These are phyloP conservation scores for Pholiota adiposa DNA, from an alignment of 1,284 basidiomycete species.

Conservation along the genomic window DNA sequence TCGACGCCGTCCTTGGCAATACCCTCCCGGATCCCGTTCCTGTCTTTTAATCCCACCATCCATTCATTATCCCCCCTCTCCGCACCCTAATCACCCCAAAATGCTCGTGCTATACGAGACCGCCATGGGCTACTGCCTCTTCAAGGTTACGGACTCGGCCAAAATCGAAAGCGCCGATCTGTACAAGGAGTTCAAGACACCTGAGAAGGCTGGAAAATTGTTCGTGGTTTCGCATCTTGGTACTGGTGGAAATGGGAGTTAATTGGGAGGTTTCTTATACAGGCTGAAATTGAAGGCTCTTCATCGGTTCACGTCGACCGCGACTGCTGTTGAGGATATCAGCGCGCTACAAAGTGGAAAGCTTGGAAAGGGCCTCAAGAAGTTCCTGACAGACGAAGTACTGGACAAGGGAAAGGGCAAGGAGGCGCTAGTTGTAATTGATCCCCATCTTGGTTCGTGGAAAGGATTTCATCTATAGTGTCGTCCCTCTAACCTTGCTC, in stretches of 20 bases:
- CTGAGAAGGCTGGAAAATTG: constrained; percentile 92
- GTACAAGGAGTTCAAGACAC: constrained; percentile 91
- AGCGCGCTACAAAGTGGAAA: constrained; percentile 93
- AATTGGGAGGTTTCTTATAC: constrained; percentile 8
- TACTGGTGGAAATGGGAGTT: background rate
- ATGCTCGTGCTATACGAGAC: constrained; percentile 90
- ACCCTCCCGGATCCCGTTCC: constrained; percentile 15
- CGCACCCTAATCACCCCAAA: constrained; percentile 29
- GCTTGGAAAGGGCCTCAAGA: constrained; percentile 90
- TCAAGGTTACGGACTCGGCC: constrained; percentile 92
- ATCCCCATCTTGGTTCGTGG: constrained; percentile 85
- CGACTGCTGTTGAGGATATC: constrained; percentile 98
- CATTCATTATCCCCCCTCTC: constrained; percentile 12
- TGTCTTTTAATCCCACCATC: background rate
- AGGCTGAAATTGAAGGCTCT: constrained; percentile 95
- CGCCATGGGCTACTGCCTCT: constrained; percentile 94
- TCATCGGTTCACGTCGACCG: constrained; percentile 96
- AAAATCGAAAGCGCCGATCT: constrained; percentile 88
- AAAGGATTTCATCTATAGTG: constrained; percentile 6
- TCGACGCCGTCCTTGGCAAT: constrained; percentile 17
- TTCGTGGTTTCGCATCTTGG: constrained; percentile 45
- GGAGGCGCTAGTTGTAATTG: constrained; percentile 87
- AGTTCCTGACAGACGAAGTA: constrained; percentile 91
- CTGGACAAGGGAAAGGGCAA: constrained; percentile 88
- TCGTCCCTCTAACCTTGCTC: constrained; percentile 3